Base-by-base conservation (phyloP, 2,329 filamentous ascomycete species). In the Microsporum audouinii region DNA sequence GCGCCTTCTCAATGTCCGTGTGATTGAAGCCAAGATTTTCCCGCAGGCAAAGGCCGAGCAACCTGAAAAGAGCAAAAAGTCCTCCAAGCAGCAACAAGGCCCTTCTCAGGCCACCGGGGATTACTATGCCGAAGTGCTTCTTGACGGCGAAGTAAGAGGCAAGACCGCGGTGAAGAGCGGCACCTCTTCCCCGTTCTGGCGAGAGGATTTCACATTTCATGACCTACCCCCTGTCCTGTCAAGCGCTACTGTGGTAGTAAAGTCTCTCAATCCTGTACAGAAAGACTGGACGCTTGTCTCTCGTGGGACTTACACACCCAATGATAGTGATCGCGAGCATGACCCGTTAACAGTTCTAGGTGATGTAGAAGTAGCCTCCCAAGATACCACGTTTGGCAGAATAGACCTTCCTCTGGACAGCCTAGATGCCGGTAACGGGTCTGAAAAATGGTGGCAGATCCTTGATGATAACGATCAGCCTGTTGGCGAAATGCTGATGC, bases 401-500 rank as follows among this genome's bases (percentile, higher is more conserved):
- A 87, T 96, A n/a, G 89, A 96, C 66, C 83, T 96, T 34, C 82
- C 86, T 23, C 77, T 96, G 5, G 87, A 91, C 62, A 87, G 91
- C 64, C 74, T 96, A 14, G 88, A 92, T 41, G 80, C 84, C 0
- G 87, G 86, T 14, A 87, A 87, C 31, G 88, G 92, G 61, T 81
- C 86, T 38, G 92, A 97, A 72, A 87, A 91, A 68, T 96, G 92
- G 92, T 88, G 90, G 78, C 87, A 86, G 14, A 84, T 96, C 27
- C 75, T 86, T 57, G 89, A 96, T 68, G 86, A 88, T 65, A 85
- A 83, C 65, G 85, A 89, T 63, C 87, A 91, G 67, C 78, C 81
- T 0, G 82, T 95, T 57, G 92, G 91, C 33, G 89, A 91, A 64
- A 87, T 96, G 77, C 80, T 95, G 58, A 84, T 96, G 74, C 90